phyloP scores from a whole-genome alignment of 2,329 filamentous ascomycete genomes.

The Furcasterigmium furcatum region DNA sequence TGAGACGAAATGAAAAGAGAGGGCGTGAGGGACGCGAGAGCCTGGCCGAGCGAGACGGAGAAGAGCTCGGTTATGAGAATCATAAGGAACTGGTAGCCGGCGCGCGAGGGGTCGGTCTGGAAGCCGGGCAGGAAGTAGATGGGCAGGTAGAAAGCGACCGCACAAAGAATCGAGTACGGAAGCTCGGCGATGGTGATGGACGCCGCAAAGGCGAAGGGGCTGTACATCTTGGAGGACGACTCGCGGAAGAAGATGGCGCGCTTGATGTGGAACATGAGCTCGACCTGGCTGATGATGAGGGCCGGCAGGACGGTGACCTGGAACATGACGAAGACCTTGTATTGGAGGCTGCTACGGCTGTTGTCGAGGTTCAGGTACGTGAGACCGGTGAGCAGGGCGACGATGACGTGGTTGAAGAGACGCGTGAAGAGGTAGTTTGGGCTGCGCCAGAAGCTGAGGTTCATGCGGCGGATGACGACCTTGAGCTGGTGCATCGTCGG shows the following conservation, averaged over 20 bases:
- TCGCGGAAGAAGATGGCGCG: conserved; percentile 85
- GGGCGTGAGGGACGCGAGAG: conserved; percentile 73
- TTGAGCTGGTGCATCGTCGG: conserved; percentile 76
- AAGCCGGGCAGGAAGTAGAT: conserved; percentile 84
- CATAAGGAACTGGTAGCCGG: conserved; percentile 86
- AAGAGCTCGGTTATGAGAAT: conserved; percentile 81
- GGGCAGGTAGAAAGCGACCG: conserved; percentile 76
- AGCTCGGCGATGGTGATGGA: conserved; percentile 81
- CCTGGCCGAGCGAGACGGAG: conserved; percentile 75
- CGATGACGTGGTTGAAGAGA: conserved; percentile 78
- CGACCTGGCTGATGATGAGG: conserved; percentile 78
- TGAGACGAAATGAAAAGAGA: conserved; percentile 75
- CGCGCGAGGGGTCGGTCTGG: conserved; percentile 56
- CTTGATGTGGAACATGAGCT: conserved; percentile 78
- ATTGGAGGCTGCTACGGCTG: conserved; percentile 73
- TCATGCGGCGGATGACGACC: conserved; percentile 69
- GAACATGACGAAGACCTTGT: conserved; percentile 88
- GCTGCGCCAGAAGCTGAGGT: conserved; percentile 78
- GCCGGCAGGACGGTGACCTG: conserved; percentile 82
- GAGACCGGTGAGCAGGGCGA: conserved; percentile 75
- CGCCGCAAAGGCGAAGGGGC: conserved; percentile 71
- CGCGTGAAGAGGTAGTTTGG: conserved; percentile 88
- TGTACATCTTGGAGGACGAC: conserved; percentile 82
- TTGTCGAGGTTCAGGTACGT: conserved; percentile 76
- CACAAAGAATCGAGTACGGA: conserved; percentile 79